These are phyloP conservation scores for Termitomyces sp. DNA, from an alignment of 768 basidiomycete species.

Conservation along the genomic window DNA sequence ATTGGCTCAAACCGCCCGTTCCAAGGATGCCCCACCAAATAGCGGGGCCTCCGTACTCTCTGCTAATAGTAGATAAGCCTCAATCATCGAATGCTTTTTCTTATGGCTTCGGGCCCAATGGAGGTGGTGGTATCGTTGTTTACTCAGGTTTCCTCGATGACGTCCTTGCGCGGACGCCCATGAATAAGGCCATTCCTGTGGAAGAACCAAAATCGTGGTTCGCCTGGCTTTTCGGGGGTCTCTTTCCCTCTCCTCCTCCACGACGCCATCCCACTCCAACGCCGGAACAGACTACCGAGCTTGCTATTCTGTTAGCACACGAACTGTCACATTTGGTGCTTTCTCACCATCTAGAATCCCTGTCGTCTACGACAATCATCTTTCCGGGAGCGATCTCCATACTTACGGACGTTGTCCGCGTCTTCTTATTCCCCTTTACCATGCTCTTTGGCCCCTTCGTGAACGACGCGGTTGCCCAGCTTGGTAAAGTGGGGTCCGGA, in stretches of 20 bases:
- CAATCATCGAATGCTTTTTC: slow-evolving; percentile 89
- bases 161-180: slow-evolving; percentile 54
- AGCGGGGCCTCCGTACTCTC: slow-evolving; percentile 83
- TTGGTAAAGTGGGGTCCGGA: slow-evolving; percentile 73
- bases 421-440: slow-evolving; percentile 82
- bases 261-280: slow-evolving; percentile 57
- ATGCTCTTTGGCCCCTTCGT: slow-evolving; percentile 94
- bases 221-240: slow-evolving; percentile 42
- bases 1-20: slow-evolving; percentile 29
- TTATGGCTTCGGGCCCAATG: slow-evolving; percentile 91
- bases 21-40: slow-evolving; percentile 44
- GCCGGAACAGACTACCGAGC: slow-evolving; percentile 77
- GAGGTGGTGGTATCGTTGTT: slow-evolving; percentile 90
- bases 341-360: slow-evolving; percentile 86
- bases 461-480: slow-evolving; percentile 85
- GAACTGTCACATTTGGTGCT: slow-evolving; percentile 91
- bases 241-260: slow-evolving; percentile 29
- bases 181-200: slow-evolving; percentile 16
- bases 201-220: slow-evolving; percentile 36
- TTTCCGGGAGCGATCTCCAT: slow-evolving; percentile 80
- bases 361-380: slow-evolving; percentile 82
- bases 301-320: slow-evolving; percentile 90
- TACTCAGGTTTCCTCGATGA: slow-evolving; percentile 93
- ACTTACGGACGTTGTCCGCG: slow-evolving; percentile 68
- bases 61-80: slow-evolving; percentile 85